Evolutionary conservation across 2,329 filamentous ascomycete genomes (phyloP), one percentile per base, ranked within the genome.

Genomic region (Microdochium trichocladiopsis): DNA sequence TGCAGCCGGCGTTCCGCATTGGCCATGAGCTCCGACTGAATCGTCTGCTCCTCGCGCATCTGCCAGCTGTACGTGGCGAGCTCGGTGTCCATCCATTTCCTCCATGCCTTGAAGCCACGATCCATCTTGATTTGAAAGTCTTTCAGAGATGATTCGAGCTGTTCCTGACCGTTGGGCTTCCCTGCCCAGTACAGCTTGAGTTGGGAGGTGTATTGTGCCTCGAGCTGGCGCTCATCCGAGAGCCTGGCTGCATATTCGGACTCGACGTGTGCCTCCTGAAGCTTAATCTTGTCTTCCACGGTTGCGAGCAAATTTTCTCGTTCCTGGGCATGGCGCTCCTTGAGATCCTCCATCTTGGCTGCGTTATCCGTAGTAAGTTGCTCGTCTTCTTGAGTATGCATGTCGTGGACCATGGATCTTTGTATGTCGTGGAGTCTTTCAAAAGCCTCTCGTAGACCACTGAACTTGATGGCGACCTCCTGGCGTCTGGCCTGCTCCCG

Each of bases 361-460:
- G 58, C 60, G 2, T 52, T 59, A 16, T 66, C 61, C 0, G 52
- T 53, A 2, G 55, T 50, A 9, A 72, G 52, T 11, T 59, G 55
- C 8, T 61, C 54, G 2, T 58, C 60, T 47, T 73, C 69, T 2
- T 67, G 59, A 21, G 68, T 66, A 22, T 76, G 76, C 18, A 68
- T 64, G 14, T 62, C 55, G 4, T 63, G 62, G 2, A 79, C 59
- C 2, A 69, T 54, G 9, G 62, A 59, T 6, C 64, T 63, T 57
- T 82, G 79, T 8, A 67, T 55, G 47, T 69, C 69, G 51, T 79
- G 69, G 5, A 81, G 51, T 18, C 63, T 55, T 8, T 63, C 63
- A 2, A 82, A 63, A 12, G 60, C 56, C 2, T 57, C 58, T 1
- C 67, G 62, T 5, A 78, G 56, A 25, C 67, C 60, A 23, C 58